phyloP scores from a whole-genome alignment of 768 basidiomycete species.

The Tricholoma bakamatsutake region DNA sequence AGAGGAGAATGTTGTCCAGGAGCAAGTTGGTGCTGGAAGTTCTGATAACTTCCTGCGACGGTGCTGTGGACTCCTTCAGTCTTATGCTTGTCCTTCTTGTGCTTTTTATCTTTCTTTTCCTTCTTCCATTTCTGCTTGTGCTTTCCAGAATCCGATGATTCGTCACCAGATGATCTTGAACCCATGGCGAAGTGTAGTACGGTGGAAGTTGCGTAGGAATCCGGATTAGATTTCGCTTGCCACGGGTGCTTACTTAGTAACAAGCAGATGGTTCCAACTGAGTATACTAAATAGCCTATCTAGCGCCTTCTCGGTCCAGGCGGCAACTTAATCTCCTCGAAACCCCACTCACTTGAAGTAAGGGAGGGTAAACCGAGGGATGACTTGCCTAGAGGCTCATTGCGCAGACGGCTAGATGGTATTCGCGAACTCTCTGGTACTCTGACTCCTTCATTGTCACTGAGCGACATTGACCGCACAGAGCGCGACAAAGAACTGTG shows the following conservation, averaged over 20 bases:
- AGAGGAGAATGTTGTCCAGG: not conserved
- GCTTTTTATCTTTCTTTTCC: slow-evolving; percentile 17
- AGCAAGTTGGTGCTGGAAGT: slow-evolving; percentile 6
- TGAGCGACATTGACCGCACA: slow-evolving; percentile 28
- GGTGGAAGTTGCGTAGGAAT: not conserved
- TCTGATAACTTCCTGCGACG: not conserved
- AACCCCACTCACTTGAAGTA: slow-evolving; percentile 47
- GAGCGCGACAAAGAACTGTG: slow-evolving; percentile 37
- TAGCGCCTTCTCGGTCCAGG: slow-evolving; percentile 26
- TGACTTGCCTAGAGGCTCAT: slow-evolving; percentile 19
- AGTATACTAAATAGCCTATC: not conserved
- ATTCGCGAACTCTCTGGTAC: not conserved
- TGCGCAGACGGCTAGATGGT: slow-evolving; percentile 8
- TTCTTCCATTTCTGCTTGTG: slow-evolving; percentile 22
- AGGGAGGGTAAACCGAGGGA: slow-evolving; percentile 39
- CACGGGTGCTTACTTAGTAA: too few relatives aligned
- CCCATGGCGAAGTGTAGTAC: not conserved
- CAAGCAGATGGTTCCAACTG: too few relatives aligned
- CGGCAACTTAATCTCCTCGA: slow-evolving; percentile 43
- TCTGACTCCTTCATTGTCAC: slow-evolving; percentile 4
- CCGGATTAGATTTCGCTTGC: not conserved
- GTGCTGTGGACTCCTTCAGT: not conserved
- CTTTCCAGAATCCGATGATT: not conserved
- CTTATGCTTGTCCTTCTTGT: slow-evolving; percentile 6
- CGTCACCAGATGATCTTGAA: not conserved